Conservation (phyloP, 2,329 filamentous ascomycete genomes). For the Ceratocystis diversiconidia region DNA sequence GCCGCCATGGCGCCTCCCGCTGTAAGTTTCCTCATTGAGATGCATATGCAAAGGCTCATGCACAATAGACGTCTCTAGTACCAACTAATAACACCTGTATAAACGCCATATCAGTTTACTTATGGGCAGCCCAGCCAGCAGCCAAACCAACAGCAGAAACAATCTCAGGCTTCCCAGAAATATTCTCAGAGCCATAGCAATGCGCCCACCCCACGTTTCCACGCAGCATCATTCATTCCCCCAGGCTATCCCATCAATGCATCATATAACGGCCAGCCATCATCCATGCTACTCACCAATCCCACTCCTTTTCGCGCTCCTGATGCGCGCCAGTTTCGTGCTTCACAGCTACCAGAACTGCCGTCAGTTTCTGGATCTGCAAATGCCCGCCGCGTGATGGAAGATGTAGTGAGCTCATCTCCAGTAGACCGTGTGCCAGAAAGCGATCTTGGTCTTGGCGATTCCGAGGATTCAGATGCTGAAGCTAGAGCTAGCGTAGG, state of each 20-base stretch:
- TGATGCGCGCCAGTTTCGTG: no score
- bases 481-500: not conserved
- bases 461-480: constrained; percentile 23
- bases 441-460: constrained; percentile 21
- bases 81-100: not conserved
- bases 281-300: not conserved
- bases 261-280: not conserved
- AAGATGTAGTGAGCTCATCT: constrained; percentile 2
- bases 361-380: not conserved
- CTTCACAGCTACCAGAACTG: not conserved
- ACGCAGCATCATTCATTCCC: not conserved
- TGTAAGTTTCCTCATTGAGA: not conserved
- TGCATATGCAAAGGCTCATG: no score
- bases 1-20: not conserved
- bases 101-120: not conserved
- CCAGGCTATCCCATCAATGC: not conserved
- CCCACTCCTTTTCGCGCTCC: not conserved
- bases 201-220: not conserved
- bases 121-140: not conserved
- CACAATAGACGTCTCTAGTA: no score
- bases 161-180: not conserved
- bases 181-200: not conserved
- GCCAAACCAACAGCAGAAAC: not conserved
- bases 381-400: not conserved
- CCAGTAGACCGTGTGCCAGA: constrained; percentile 10